Conservation (phyloP, 495 filamentous ascomycete species). For the Penicillium verhagenii region DNA sequence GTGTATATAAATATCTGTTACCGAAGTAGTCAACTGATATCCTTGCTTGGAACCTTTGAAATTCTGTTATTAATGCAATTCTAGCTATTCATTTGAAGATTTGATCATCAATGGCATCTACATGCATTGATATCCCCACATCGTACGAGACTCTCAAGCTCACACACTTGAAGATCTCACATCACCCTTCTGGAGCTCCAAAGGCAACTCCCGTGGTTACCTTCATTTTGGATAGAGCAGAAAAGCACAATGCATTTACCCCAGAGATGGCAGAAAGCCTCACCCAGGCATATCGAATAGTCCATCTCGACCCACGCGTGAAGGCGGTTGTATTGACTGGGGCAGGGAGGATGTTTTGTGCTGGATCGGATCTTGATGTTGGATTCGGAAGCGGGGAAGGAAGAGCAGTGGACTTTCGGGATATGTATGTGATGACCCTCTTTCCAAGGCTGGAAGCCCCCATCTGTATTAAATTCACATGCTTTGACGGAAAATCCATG, state of each 20-base stretch:
- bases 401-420: slow-evolving; percentile 19
- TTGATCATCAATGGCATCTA: not conserved
- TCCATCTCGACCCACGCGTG: slow-evolving; percentile 52
- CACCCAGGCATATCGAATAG: slow-evolving; percentile 44
- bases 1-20: too few relatives aligned
- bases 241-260: slow-evolving; percentile 60
- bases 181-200: slow-evolving; percentile 43
- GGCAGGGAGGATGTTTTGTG: slow-evolving; percentile 55
- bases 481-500: too few relatives aligned
- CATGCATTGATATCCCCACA: slow-evolving; percentile 16
- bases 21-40: too few relatives aligned
- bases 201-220: slow-evolving; percentile 51
- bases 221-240: slow-evolving; percentile 52
- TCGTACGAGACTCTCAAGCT: slow-evolving; percentile 39
- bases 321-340: slow-evolving; percentile 57
- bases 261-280: slow-evolving; percentile 52
- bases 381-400: slow-evolving; percentile 39
- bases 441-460: too few relatives aligned
- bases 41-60: too few relatives aligned
- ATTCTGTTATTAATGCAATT: too few relatives aligned
- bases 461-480: too few relatives aligned
- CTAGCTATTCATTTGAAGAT: too few relatives aligned
- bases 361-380: slow-evolving; percentile 56
- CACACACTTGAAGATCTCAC: slow-evolving; percentile 48
- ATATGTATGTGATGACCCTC: slow-evolving; percentile 26